A percentile compares a stretch with the other conserved stretches of the same genome.
Conservation (phyloP, 73 alveolate genomes). For the Loxodes magnus region DNA sequence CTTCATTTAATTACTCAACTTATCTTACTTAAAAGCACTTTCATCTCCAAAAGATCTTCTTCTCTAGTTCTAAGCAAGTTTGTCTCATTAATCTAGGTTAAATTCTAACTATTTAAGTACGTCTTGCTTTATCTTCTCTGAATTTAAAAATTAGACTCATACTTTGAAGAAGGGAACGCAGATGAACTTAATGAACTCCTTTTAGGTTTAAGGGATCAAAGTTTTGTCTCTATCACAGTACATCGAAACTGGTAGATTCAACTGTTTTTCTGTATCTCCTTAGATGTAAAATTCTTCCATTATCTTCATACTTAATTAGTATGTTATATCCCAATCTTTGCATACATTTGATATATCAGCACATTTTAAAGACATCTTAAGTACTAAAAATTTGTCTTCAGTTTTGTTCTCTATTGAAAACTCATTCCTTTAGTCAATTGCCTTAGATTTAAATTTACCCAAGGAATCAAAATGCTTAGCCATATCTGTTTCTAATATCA, state of each 20-base stretch:
- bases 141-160: too few species aligned
- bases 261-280: constrained; percentile 56
- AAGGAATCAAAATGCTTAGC: constrained; percentile 56
- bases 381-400: constrained; percentile 19
- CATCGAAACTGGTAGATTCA: constrained; percentile 60
- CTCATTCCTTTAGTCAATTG: constrained; percentile 11
- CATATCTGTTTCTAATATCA: constrained; percentile 82
- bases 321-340: constrained; percentile 36
- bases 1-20: too few species aligned
- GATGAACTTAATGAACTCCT: constrained; percentile 55
- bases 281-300: constrained; percentile 52
- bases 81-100: too few species aligned
- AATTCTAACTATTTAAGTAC: too few species aligned
- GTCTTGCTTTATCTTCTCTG: too few species aligned
- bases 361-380: constrained; percentile 28
- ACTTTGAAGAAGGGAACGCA: constrained; percentile 29
- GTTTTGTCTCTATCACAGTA: constrained; percentile 72
- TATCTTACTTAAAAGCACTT: too few species aligned
- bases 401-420: constrained; percentile 1
- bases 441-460: constrained; percentile 26
- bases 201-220: constrained; percentile 66
- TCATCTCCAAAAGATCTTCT: too few species aligned
- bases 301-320: constrained; percentile 41
- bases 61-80: too few species aligned
- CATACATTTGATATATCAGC: constrained; percentile 67